Base-by-base conservation (phyloP, 2,329 filamentous ascomycete species). In the Plenodomus lindquistii region DNA sequence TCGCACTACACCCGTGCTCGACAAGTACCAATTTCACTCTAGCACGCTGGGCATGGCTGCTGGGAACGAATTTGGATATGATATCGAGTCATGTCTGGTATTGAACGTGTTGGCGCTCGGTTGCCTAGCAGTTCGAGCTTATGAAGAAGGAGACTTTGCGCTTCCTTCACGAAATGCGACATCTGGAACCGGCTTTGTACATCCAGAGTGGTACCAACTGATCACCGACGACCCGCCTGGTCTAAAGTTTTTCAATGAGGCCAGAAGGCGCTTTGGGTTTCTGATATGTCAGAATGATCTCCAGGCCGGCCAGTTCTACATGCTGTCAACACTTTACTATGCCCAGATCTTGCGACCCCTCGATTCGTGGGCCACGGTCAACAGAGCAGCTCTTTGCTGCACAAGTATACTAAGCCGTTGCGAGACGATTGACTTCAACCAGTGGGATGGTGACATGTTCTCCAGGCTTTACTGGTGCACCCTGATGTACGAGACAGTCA, bases 391-490 rank as follows among this genome's bases (percentile, higher is more conserved):
- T 0, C 69, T 77, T 3, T 80, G 77, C 50, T 81, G 79, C 57
- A 71, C 79, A 15, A 70, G 64, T 36, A 69, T 75, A n/a, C 58
- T 81, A 42, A 78, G 76, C 27, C 77, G 78, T 60, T 74, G 63
- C 31, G 71, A 60, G 29, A 48, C 56, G 4, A 51, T 69, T 21
- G 74, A 77, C 70, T 79, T 71, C 44, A 75, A 81, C 46, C 66
- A 76, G 22, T 82, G 79, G 79, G 77, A 79, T 50, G 76, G 77
- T 4, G 80, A 82, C 59, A 82, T 82, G 79, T 76, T 81, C 49
- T 79, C 79, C 2, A 71, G 79, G 16, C 71, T 81, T 1, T 82
- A 80, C 53, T 82, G 80, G 80, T 81, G 77, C 47, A 79, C 77
- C 15, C 68, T 81, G 37, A 80, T 81, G 78, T 79, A 80, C 54